Evolutionary conservation across 2,329 filamentous ascomycete species (phyloP).

Genomic region (Monilinia laxa): DNA sequence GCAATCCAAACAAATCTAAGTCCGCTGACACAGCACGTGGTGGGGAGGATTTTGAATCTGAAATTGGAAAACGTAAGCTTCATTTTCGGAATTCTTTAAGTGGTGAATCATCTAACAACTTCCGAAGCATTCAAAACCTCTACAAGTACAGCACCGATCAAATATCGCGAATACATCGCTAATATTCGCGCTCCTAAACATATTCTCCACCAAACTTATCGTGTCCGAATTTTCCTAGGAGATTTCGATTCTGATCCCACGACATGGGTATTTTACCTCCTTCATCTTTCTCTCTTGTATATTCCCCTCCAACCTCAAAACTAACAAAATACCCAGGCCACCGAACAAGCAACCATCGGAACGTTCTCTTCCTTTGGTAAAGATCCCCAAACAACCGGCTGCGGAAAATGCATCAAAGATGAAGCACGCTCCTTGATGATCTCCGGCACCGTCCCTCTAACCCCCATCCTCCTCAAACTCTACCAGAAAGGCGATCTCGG

Average conservation of each 20-base stretch:
- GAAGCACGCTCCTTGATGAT: conserved; percentile 38
- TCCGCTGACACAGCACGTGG: neutral
- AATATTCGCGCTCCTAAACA: conserved; percentile 43
- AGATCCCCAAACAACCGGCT: conserved; percentile 38
- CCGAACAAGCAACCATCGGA: conserved; percentile 43
- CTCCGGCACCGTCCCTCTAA: conserved; percentile 45
- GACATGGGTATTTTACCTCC: conserved; percentile 35
- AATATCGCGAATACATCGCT: conserved; percentile 41
- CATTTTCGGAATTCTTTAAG: too few species aligned
- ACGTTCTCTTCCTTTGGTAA: conserved; percentile 44
- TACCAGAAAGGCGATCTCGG: conserved; percentile 36
- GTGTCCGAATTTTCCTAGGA: conserved; percentile 43
- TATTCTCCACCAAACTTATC: conserved; percentile 41
- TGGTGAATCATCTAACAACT: neutral
- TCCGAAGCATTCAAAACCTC: neutral
- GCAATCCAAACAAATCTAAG: neutral
- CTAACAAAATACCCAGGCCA: conserved; percentile 1
- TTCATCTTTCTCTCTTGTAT: neutral
- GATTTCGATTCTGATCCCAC: conserved; percentile 36
- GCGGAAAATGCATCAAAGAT: conserved; percentile 40
- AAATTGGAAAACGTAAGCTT: conserved; percentile 32
- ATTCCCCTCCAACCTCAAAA: neutral
- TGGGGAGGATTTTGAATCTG: conserved; percentile 31
- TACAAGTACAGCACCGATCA: neutral
- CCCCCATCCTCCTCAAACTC: conserved; percentile 40